These are phyloP conservation scores for Debaryomyces udenii DNA, from an alignment of 1,139 yeast genomes.

Conservation along the genomic window DNA sequence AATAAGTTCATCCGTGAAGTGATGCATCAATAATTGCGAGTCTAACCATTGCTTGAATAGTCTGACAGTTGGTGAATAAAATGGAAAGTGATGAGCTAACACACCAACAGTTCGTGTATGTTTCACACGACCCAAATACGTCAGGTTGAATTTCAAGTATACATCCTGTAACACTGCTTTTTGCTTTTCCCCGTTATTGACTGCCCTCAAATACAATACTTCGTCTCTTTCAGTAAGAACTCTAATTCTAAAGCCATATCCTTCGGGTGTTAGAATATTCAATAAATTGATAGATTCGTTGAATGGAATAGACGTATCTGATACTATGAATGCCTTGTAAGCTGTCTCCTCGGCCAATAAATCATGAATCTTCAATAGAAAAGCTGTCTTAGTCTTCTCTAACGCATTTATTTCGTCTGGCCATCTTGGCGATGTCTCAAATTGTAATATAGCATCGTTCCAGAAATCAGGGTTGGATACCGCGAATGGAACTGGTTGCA, in stretches of 20 bases:
- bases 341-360: constrained; percentile 52
- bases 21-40: constrained; percentile 63
- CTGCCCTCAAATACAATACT: constrained; percentile 67
- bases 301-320: constrained; percentile 69
- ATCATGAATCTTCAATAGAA: constrained; percentile 73
- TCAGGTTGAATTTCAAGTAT: constrained; percentile 66
- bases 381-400: constrained; percentile 90
- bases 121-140: constrained; percentile 69
- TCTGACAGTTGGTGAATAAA: constrained; percentile 78
- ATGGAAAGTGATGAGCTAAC: constrained; percentile 72
- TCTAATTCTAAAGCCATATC: constrained; percentile 77
- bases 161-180: constrained; percentile 62
- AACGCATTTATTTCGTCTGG: constrained; percentile 87
- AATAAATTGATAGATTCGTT: constrained; percentile 61
- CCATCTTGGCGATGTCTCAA: constrained; percentile 92
- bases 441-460: constrained; percentile 79
- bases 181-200: constrained; percentile 61
- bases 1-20: constrained; percentile 73
- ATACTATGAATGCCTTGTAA: constrained; percentile 59
- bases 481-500: constrained; percentile 85
- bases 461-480: constrained; percentile 75
- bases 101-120: constrained; percentile 80
- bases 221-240: constrained; percentile 85
- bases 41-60: constrained; percentile 89
- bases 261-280: constrained; percentile 79